Evolutionary conservation across 2,329 filamentous ascomycete genomes (phyloP).

Genomic region (Penicillium polonicum): DNA sequence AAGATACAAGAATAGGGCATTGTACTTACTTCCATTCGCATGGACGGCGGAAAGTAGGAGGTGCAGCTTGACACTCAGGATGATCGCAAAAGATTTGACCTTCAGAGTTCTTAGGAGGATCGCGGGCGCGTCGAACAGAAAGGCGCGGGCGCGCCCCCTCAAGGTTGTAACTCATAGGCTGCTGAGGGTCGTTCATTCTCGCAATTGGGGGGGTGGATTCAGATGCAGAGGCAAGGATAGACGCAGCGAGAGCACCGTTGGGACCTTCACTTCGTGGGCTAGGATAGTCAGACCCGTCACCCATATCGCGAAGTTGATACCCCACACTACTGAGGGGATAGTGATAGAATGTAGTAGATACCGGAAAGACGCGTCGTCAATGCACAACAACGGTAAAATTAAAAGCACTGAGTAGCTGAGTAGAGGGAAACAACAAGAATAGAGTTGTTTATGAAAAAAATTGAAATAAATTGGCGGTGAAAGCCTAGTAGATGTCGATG

Average conservation of each 20-base stretch:
- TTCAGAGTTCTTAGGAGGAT: conserved; percentile 62
- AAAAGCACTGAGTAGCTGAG: background rate
- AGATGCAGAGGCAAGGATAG: conserved; percentile 37
- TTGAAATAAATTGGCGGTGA: conserved; percentile 8
- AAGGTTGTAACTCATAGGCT: conserved; percentile 28
- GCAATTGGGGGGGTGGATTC: conserved; percentile 34
- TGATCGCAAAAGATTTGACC: conserved; percentile 77
- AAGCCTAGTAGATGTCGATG: conserved; percentile 13
- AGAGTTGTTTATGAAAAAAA: background rate
- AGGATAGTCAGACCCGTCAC: conserved; percentile 44
- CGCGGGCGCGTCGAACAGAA: conserved; percentile 45
- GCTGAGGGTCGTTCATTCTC: conserved; percentile 38
- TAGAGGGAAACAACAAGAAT: background rate
- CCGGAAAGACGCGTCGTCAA: conserved; percentile 24
- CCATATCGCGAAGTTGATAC: conserved; percentile 37
- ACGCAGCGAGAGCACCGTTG: conserved; percentile 32
- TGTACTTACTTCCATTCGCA: conserved; percentile 89
- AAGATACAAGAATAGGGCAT: conserved; percentile 17
- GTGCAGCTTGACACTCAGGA: conserved; percentile 64
- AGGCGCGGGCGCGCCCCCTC: conserved; percentile 42
- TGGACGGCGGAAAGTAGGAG: conserved; percentile 70
- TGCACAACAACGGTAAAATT: conserved; percentile 8
- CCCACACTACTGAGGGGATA: conserved; percentile 31
- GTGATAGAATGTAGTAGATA: conserved; percentile 21
- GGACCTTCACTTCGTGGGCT: conserved; percentile 46